Percentiles rank a stretch among this genome's conserved stretches.
These are phyloP conservation scores for Collybiopsis confluens DNA, from an alignment of 768 basidiomycete species.

Conservation along the genomic window DNA sequence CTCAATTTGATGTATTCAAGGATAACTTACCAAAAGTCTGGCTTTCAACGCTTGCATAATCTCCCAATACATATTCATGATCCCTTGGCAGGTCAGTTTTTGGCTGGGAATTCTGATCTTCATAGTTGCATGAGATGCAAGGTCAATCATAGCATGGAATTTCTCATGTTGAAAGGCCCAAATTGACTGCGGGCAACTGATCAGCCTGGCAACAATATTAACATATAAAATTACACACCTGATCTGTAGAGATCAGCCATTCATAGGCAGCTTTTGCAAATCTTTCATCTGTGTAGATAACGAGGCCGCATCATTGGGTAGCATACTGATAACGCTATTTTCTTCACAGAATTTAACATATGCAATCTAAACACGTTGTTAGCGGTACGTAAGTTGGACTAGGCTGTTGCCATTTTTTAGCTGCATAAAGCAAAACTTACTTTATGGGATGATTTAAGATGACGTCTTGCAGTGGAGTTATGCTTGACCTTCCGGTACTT, in stretches of 20 bases:
- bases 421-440: too few relatives aligned
- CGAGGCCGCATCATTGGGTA: constrained; percentile 12
- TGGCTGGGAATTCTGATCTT: constrained; percentile 23
- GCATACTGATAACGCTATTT: constrained; percentile 18
- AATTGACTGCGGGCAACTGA: constrained; percentile 12
- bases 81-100: constrained; percentile 19
- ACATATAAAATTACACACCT: constrained; percentile 17
- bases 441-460: too few relatives aligned
- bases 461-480: too few relatives aligned
- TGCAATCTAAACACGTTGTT: too few relatives aligned
- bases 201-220: not conserved
- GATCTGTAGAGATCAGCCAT: constrained; percentile 32
- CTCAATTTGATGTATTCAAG: not conserved
- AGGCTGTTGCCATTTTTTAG: too few relatives aligned
- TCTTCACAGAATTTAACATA: too few relatives aligned
- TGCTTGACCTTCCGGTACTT: too few relatives aligned
- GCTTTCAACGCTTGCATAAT: constrained; percentile 3
- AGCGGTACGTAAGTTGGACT: too few relatives aligned
- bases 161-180: constrained; percentile 24
- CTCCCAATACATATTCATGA: constrained; percentile 21
- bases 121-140: constrained; percentile 26
- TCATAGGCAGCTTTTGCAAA: constrained; percentile 24
- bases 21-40: not conserved
- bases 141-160: constrained; percentile 28
- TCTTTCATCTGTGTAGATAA: constrained; percentile 17